Conservation (phyloP, 257 asterid species). For the Nicotiana tomentosiformis region DNA sequence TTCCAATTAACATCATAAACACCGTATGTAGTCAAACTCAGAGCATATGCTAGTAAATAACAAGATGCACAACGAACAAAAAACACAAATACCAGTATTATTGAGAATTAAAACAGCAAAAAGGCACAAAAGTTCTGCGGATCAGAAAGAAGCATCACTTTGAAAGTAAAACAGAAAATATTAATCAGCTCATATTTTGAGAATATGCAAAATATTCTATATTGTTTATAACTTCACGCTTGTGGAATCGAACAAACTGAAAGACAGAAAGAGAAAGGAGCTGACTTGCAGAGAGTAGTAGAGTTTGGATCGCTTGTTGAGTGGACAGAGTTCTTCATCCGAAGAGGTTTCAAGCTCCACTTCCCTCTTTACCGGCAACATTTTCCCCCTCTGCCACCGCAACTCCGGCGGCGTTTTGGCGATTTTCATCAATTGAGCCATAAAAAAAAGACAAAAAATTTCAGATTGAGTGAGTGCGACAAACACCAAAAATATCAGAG, state of each 20-base stretch:
- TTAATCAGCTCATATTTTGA: background rate
- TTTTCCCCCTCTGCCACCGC: slow-evolving; percentile 17
- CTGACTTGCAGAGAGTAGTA: slow-evolving; percentile 19
- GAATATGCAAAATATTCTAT: too few relatives aligned
- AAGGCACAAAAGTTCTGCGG: background rate
- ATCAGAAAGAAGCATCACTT: background rate
- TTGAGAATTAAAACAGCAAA: background rate
- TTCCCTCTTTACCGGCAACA: slow-evolving; percentile 34
- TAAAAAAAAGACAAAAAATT: background rate
- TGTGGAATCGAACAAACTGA: background rate
- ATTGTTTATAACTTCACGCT: background rate
- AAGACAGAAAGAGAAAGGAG: background rate
- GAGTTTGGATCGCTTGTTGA: slow-evolving; percentile 39
- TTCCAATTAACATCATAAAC: background rate
- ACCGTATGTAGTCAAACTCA: background rate
- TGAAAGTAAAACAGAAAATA: background rate
- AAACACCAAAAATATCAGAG: background rate
- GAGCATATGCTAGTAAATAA: background rate
- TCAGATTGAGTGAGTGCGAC: background rate
- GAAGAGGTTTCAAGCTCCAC: slow-evolving; percentile 34
- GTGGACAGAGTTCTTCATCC: slow-evolving; percentile 36
- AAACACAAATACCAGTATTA: background rate
- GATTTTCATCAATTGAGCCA: slow-evolving; percentile 23
- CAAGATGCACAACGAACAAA: background rate
- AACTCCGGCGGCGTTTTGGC: slow-evolving; percentile 14